Evolutionary conservation across 2,329 filamentous ascomycete genomes (phyloP), one percentile per base, ranked within the genome.

Genomic region (Aureobasidium sp.): DNA sequence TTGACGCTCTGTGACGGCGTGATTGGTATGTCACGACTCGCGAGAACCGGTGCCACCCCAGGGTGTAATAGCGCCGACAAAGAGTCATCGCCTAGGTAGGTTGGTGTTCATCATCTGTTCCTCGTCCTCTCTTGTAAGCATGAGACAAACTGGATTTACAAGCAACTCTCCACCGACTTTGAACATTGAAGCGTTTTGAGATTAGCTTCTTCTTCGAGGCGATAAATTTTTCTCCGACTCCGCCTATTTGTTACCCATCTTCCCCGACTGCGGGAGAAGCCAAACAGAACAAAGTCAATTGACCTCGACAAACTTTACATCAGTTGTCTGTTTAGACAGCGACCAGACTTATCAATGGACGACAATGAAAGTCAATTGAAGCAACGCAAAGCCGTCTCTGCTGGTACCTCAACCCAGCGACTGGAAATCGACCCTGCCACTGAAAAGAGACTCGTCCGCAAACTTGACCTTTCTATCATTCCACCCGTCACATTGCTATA

Each of bases 401-500:
- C 57, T 41, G 57, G 57, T n/a, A 45, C 44, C n/a, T 49, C 44
- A 3, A 34, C 44, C 11, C 45, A 49, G 27, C 44, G 27, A 21
- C 34, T 61, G 32, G 51, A 61, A 25, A 50, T 62, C 14, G 60
- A 62, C 10, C 44, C 60, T 14, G 51, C 16, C 16, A n/a, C 44
- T 5, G 51, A 62, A 27, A 58, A 57, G 41, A 80, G 78, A 65
- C 76, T 90, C 25, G 76, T 89, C 45, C 78, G 83, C 61, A 89
- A 88, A 72, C 73, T 90, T 39, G 87, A 90, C 71, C 64, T 78
- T 14, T 78, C 82, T 67, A 78, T 90, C 34, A 79, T 89, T 16
- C 87, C 87, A 2, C 76, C 89, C 21, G 78, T 89, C 9, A 88
- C 88, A 82, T 71, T 82, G 6, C 73, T 89, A 16, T 93, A 92